Conservation (phyloP, 1,284 basidiomycete species). For the Hymenochaete sp. region DNA sequence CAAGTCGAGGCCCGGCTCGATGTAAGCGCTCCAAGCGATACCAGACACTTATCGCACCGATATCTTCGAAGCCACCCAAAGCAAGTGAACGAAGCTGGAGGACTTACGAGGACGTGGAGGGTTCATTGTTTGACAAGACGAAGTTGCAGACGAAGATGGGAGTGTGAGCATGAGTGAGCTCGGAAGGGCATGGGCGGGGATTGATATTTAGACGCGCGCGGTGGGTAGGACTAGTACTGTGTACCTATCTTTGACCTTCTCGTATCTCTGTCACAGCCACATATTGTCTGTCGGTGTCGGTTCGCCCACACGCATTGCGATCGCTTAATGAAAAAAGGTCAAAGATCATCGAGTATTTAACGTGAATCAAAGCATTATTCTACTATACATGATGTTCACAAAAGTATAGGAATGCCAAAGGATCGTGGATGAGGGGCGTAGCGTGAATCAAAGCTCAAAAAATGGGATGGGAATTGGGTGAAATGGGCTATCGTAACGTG, state of each 20-base stretch:
- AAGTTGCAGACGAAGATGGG: no score
- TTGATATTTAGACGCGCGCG: no score
- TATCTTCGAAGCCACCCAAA: background rate
- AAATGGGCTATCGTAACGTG: background rate
- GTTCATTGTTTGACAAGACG: conserved; percentile 10
- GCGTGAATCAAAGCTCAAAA: background rate
- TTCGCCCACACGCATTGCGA: no score
- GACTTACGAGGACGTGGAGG: conserved; percentile 13
- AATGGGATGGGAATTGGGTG: conserved; percentile 8
- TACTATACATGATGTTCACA: conserved; percentile 16
- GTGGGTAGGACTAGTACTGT: no score
- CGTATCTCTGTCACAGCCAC: no score
- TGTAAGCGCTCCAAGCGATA: background rate
- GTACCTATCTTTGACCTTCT: no score
- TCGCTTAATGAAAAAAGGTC: no score
- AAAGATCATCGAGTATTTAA: background rate
- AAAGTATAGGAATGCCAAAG: conserved; percentile 6
- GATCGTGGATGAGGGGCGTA: conserved; percentile 3
- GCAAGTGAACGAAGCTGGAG: background rate
- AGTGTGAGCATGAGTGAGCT: background rate
- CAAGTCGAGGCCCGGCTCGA: background rate
- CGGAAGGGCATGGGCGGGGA: background rate
- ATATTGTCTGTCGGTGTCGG: no score
- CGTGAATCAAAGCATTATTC: conserved; percentile 10
- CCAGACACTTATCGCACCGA: background rate